A percentile compares a stretch with the other conserved stretches of the same genome.
These are phyloP conservation scores for Tylopilus sp. DNA, from an alignment of 768 basidiomycete genomes.

Conservation along the genomic window DNA sequence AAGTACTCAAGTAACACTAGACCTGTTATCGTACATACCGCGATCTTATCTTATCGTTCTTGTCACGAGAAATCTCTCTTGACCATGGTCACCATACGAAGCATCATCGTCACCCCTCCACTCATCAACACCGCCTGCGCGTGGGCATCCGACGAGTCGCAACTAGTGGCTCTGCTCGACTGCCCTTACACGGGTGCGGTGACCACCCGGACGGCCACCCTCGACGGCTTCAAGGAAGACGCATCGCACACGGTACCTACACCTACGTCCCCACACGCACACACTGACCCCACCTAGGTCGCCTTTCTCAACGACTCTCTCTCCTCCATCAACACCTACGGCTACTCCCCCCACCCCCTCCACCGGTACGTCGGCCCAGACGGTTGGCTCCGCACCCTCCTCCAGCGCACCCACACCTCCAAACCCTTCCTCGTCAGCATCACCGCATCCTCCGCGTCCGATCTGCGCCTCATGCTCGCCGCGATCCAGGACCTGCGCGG, in stretches of 20 bases:
- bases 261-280: not conserved
- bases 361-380: constrained; percentile 47
- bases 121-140: constrained; percentile 78
- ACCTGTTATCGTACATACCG: not conserved
- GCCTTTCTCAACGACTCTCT: constrained; percentile 48
- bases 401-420: constrained; percentile 34
- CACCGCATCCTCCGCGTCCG: constrained; percentile 54
- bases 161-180: constrained; percentile 64
- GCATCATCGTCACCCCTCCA: constrained; percentile 55
- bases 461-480: constrained; percentile 53
- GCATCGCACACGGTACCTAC: constrained; percentile 51
- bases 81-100: constrained; percentile 56
- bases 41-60: constrained; percentile 21
- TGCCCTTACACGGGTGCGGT: constrained; percentile 73
- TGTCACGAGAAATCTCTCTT: too few relatives aligned
- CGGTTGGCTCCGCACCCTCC: constrained; percentile 51
- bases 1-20: constrained; percentile 65
- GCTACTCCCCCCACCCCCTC: constrained; percentile 80
- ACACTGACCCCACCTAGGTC: constrained; percentile 44
- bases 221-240: constrained; percentile 68
- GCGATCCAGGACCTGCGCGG: constrained; percentile 60
- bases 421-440: constrained; percentile 82
- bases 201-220: constrained; percentile 74
- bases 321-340: constrained; percentile 81
- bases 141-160: constrained; percentile 70